phyloP scores from a whole-genome alignment of 1,284 basidiomycete species.

The Microbotryum scabiosae region DNA sequence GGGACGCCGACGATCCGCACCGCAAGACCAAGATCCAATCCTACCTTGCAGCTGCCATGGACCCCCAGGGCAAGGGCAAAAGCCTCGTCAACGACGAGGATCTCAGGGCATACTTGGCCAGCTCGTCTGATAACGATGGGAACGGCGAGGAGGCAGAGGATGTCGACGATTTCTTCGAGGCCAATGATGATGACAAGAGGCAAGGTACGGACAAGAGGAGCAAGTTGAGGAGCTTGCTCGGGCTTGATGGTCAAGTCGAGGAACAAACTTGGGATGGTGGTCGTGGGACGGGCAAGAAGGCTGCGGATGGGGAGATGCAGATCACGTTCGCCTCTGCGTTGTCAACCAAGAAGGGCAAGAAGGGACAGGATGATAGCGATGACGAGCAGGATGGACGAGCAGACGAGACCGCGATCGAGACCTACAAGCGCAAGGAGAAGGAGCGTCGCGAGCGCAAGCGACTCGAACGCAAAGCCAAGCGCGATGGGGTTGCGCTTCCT shows the following conservation, averaged over 20 bases:
- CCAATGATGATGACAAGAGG: conserved; percentile 11
- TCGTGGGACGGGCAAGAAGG: conserved; percentile 5
- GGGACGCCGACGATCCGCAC: conserved; percentile 96
- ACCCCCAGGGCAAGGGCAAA: conserved; percentile 30
- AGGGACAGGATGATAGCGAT: conserved; percentile 32
- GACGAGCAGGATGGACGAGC: conserved; percentile 36
- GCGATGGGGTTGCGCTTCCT: conserved; percentile 32
- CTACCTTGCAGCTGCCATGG: conserved; percentile 31
- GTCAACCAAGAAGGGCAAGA: conserved; percentile 38
- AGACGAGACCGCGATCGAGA: conserved; percentile 69
- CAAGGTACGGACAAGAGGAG: conserved; percentile 18
- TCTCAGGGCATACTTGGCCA: conserved; percentile 75
- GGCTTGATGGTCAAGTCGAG: conserved; percentile 13
- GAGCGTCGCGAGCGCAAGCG: conserved; percentile 69
- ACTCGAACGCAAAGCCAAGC: conserved; percentile 43
- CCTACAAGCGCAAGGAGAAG: conserved; percentile 73
- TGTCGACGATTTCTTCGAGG: conserved; percentile 29
- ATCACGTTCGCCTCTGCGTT: conserved; percentile 86
- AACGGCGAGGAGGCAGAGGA: conserved; percentile 38
- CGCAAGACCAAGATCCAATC: conserved; percentile 47
- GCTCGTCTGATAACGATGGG: conserved; percentile 49
- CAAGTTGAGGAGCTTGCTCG: conserved; percentile 21
- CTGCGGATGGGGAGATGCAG: conserved; percentile 55
- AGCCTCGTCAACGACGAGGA: conserved; percentile 75
- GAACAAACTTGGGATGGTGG: conserved; percentile 28